Base-by-base conservation (phyloP, 148 eudicot genomes). In the Fallopia convolvulus region DNA sequence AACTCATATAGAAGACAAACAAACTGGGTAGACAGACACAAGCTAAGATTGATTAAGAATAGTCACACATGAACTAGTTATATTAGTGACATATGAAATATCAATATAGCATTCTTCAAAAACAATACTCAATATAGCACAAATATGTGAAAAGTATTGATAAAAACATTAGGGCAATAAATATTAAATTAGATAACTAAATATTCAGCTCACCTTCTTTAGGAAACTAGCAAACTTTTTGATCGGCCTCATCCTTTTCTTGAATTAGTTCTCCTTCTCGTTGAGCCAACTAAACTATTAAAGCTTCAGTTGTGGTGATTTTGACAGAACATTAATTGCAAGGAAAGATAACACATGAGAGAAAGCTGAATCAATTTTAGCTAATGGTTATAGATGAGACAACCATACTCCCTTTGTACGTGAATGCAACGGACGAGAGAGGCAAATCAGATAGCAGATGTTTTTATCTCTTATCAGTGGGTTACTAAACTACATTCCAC, bases 191-290 rank as follows among this genome's bases (percentile, higher is more conserved):
- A 5, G 55, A 17, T 32, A 15, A 55, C 15, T 36, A 66, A 23
- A 44, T 72, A 47, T 72, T 75, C 65, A 48, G 44, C 73, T 14
- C 83, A 96, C 99, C 98, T 96, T 89, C 86, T 93, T 93, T 68
- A 96, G 85, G 82, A 93, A 96, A 74, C 88, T 85, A 39, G 97
- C 94, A 48, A 96, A 88, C 86, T 85, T 89, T 86, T 93, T 96
- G 80, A 96, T n/a, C n/a, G n/a, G n/a, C 99, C 85, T 96, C 99
- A n/a, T 87, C 90, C 82, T 93, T 95, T 82, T 96, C 99, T 76
- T 91, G 94, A 82, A 96, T 82, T 63, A 96, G 87, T 82, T 96
- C 99, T 65, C 99, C 99, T 87, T 96, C 99, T 76, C 98, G 87
- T 81, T 91, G 88, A 75, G 94, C 86, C 86, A 96, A 84, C 79